These are phyloP conservation scores for Raffaelea ambrosiae DNA, from an alignment of 2,329 filamentous ascomycete genomes.

Conservation along the genomic window DNA sequence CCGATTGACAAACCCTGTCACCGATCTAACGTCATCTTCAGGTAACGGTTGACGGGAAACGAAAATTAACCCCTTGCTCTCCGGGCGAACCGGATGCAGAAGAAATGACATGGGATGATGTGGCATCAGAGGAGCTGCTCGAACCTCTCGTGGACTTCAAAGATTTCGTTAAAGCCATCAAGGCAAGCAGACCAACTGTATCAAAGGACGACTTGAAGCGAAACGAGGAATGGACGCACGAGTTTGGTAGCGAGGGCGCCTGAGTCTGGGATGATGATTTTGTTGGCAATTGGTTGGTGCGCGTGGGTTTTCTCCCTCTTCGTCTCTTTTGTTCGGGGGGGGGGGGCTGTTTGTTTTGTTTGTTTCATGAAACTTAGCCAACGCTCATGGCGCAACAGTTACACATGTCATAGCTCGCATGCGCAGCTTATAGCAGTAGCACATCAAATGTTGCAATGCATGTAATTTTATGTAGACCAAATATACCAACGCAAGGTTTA, in stretches of 20 bases:
- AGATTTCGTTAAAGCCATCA: slow-evolving; percentile 90
- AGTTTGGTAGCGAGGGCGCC: slow-evolving; percentile 87
- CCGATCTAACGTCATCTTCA: slow-evolving; percentile 22
- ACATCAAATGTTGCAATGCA: no score
- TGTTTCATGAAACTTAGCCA: no score
- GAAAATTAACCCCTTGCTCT: slow-evolving; percentile 81
- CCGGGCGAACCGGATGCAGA: slow-evolving; percentile 77
- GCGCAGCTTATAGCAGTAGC: no score
- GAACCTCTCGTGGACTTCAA: slow-evolving; percentile 82
- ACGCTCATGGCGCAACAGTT: no score
- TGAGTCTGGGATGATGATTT: slow-evolving; percentile 15
- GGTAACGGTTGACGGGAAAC: slow-evolving; percentile 60
- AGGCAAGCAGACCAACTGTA: slow-evolving; percentile 80
- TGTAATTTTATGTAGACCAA: no score
- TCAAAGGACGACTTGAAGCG: slow-evolving; percentile 74
- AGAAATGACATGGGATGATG: slow-evolving; percentile 89
- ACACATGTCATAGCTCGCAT: no score
- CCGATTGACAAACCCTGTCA: not conserved
- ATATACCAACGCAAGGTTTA: no score
- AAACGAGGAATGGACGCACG: slow-evolving; percentile 88
- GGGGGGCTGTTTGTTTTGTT: not conserved
- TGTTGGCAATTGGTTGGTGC: no score
- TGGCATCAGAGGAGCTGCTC: slow-evolving; percentile 74
- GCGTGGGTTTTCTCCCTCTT: not conserved
- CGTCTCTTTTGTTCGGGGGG: not conserved